Evolutionary conservation across 805 yeast species (phyloP).

Genomic region (Kodamaea leandrae): DNA sequence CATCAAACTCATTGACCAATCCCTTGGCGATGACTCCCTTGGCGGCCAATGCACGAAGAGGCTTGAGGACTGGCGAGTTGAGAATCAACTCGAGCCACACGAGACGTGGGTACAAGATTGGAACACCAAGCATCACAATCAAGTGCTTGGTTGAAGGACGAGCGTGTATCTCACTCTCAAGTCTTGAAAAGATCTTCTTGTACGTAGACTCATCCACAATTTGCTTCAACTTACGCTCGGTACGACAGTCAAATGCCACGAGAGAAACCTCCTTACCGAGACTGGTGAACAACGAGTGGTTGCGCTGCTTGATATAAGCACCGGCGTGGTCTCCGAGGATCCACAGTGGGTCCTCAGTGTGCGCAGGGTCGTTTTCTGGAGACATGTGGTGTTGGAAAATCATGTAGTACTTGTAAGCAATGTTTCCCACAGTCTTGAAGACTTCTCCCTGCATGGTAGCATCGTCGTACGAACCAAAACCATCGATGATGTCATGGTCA

Average conservation of each 20-base stretch:
- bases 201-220: constrained; percentile 60
- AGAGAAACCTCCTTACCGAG: constrained; percentile 73
- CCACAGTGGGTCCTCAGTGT: constrained; percentile 50
- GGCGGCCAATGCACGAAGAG: constrained; percentile 58
- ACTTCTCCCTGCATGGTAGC: constrained; percentile 68
- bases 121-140: constrained; percentile 85
- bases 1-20: constrained; percentile 87
- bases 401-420: constrained; percentile 85
- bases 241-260: constrained; percentile 87
- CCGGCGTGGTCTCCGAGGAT: constrained; percentile 57
- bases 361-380: constrained; percentile 33
- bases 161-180: constrained; percentile 55
- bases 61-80: constrained; percentile 56
- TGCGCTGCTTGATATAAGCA: constrained; percentile 62
- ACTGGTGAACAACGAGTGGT: constrained; percentile 69
- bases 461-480: constrained; percentile 86
- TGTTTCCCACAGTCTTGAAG: constrained; percentile 68
- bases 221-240: constrained; percentile 70
- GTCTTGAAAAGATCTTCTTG: constrained; percentile 54
- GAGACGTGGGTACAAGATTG: constrained; percentile 89
- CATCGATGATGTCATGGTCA: constrained; percentile 96
- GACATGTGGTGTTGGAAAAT: constrained; percentile 84
- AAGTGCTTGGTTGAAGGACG: constrained; percentile 61
- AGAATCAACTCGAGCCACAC: constrained; percentile 85
- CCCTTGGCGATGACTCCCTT: constrained; percentile 64